These are phyloP conservation scores for Ananas comosus DNA, from an alignment of 176 grass and related monocot genomes.

Conservation along the genomic window DNA sequence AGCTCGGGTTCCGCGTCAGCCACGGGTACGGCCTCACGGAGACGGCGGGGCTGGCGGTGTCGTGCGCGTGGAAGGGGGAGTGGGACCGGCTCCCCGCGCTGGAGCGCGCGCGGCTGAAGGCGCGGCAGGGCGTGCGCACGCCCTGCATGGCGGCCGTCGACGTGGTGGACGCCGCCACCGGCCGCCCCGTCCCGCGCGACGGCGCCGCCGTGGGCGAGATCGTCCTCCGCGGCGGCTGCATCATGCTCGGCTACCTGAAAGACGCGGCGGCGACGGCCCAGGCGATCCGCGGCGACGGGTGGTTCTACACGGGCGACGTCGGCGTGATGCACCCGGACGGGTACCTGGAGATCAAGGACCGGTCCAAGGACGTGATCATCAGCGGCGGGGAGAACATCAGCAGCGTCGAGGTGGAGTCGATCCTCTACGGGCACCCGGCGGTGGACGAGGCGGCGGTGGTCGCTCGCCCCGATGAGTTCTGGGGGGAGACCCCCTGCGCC, in stretches of 20 bases:
- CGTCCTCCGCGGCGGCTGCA: constrained; percentile 43
- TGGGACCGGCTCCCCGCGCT: constrained; percentile 57
- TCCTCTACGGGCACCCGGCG: constrained; percentile 61
- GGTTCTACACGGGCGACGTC: constrained; percentile 83
- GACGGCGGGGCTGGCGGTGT: constrained; percentile 39
- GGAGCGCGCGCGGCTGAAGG: constrained; percentile 62
- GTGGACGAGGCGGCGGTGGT: constrained; percentile 73
- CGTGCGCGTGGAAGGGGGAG: constrained; percentile 63
- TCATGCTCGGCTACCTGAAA: constrained; percentile 63
- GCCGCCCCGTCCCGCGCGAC: constrained; percentile 40
- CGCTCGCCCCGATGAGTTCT: constrained; percentile 57
- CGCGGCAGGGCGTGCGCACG: constrained; percentile 62
- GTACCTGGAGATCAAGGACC: constrained; percentile 70
- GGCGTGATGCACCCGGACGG: constrained; percentile 78
- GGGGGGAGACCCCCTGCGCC: constrained; percentile 90
- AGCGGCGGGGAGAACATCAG: constrained; percentile 89
- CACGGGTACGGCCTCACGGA: constrained; percentile 84
- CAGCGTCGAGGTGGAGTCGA: constrained; percentile 81
- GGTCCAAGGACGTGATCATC: constrained; percentile 96
- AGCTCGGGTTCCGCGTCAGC: constrained; percentile 53
- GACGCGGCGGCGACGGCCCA: constrained; percentile 29
- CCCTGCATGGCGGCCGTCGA: constrained; percentile 32
- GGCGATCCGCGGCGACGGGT: constrained; percentile 40
- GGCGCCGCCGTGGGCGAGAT: constrained; percentile 57
- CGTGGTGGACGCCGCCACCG: constrained; percentile 40